Evolutionary conservation across 139 green algal species (phyloP), one percentile per base, ranked within the genome.

Genomic region (Bryopsis sp.): DNA sequence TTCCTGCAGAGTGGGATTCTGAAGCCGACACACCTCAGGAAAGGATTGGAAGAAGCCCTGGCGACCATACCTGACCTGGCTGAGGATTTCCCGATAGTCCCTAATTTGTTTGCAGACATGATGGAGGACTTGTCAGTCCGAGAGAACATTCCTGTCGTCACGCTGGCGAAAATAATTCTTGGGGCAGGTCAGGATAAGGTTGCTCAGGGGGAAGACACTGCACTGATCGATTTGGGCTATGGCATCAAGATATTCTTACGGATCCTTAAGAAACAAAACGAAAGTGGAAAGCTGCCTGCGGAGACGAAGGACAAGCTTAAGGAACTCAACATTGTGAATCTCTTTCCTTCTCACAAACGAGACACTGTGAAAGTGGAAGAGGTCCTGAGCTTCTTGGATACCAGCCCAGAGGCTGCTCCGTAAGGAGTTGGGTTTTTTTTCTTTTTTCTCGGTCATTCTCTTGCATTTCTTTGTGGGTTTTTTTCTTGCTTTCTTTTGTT

Each of bases 71-170:
- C 59, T 26, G 59, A 67, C 43, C 5, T 47, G 7, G 59, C 59
- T 46, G 59, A 67, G 31, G 59, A 67, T 7, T 67, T 67, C 59
- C 59, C 59, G 7, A 67, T 47, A 15, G 59, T 31, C 31, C 59
- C 59, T 47, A 31, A 7, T 15, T 24, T 67, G 22, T 47, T 67
- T 26, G 59, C 7, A 26, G 5, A 19, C 4, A 48, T 67, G 59
- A 7, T 67, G 7, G 59, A 31, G 7, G 8, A 22, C 33, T 67
- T 67, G 19, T 26, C 43, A 6, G 7, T 31, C 33, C 6, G 43
- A 26, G 59, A 31, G 28, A 46, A 47, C 7, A 19, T 67, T 24
- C 32, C 33, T 7, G 5, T 67, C 7, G 33, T 47, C 5, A 26
- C 32, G 24, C 15, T 67, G 7, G n/a, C n/a, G 7, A 22, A 15